phyloP scores from a whole-genome alignment of 192 early-diverging fungal species.

The Linnemannia zychae region DNA sequence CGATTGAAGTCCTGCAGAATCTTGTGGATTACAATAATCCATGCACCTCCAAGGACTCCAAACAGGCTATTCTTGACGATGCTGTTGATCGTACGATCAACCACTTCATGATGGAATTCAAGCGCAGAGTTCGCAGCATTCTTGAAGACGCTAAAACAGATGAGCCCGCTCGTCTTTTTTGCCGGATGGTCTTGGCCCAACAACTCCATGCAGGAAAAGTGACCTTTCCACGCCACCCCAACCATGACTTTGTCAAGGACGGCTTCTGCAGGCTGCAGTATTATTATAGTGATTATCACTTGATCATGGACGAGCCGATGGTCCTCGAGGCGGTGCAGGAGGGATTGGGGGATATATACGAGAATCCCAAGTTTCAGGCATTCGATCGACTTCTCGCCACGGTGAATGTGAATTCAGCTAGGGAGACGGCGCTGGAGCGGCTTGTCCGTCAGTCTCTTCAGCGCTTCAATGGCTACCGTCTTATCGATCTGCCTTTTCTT shows the following conservation, averaged over 20 bases:
- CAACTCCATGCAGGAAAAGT: not conserved
- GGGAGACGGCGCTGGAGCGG: conserved; percentile 22
- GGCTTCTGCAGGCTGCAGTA: conserved; percentile 17
- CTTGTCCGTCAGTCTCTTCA: conserved; percentile 42
- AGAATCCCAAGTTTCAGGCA: not conserved
- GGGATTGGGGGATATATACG: not conserved
- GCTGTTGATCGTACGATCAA: not conserved
- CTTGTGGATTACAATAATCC: too few species aligned
- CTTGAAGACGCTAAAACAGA: not conserved
- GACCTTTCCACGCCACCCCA: not conserved
- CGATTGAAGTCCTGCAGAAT: not conserved
- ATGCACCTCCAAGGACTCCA: not conserved
- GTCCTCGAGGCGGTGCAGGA: conserved; percentile 38
- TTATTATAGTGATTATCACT: conserved; percentile 9
- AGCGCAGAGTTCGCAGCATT: not conserved
- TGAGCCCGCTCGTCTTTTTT: not conserved
- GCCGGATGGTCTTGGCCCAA: conserved; percentile 2
- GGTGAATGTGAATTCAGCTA: conserved; percentile 1
- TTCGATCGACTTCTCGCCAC: not conserved
- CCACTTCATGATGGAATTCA: not conserved
- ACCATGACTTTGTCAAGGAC: not conserved
- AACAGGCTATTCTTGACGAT: not conserved
- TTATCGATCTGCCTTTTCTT: conserved; percentile 45
- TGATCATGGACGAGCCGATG: conserved; percentile 33
- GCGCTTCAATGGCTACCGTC: conserved; percentile 29